A percentile compares a stretch with the other conserved stretches of the same genome.
These are phyloP conservation scores for Penicillium sp. DNA, from an alignment of 2,329 filamentous ascomycete species.

Conservation along the genomic window DNA sequence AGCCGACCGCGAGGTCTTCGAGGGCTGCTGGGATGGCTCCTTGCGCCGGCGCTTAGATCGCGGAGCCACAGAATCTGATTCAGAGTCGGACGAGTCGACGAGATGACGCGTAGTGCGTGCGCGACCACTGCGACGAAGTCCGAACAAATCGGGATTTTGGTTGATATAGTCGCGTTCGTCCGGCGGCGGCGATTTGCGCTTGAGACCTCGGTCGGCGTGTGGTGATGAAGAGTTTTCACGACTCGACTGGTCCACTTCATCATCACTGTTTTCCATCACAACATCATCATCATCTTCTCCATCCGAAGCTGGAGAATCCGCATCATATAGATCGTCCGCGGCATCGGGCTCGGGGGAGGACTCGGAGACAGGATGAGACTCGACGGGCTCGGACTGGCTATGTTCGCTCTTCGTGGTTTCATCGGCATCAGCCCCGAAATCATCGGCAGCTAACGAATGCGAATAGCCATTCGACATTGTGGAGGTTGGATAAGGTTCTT, in stretches of 20 bases:
- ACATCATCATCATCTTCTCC: constrained; percentile 67
- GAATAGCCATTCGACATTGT: constrained; percentile 37
- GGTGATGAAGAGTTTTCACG: constrained; percentile 68
- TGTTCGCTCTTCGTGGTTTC: constrained; percentile 62
- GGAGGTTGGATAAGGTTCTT: constrained; percentile 34
- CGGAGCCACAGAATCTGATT: constrained; percentile 66
- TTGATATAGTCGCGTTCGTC: constrained; percentile 82
- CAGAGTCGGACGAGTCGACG: constrained; percentile 65
- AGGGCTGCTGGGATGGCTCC: constrained; percentile 52
- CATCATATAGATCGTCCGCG: constrained; percentile 42
- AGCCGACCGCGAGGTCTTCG: constrained; percentile 47
- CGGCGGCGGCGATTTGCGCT: constrained; percentile 67
- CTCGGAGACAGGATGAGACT: constrained; percentile 55
- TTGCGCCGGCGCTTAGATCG: constrained; percentile 53
- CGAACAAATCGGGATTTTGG: constrained; percentile 92
- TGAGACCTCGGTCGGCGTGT: constrained; percentile 67
- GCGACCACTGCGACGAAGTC: constrained; percentile 81
- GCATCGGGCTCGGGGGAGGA: constrained; percentile 44
- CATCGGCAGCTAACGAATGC: constrained; percentile 25
- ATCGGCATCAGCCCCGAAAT: constrained; percentile 35
- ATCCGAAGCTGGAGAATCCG: constrained; percentile 37
- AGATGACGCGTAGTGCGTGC: constrained; percentile 63
- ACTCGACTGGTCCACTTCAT: constrained; percentile 57
- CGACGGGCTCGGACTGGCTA: constrained; percentile 72
- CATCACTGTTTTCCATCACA: constrained; percentile 62